Percentiles rank a stretch among this genome's conserved stretches.
Conservation (phyloP, 2,329 filamentous ascomycete genomes). For the Cadophora gregata region DNA sequence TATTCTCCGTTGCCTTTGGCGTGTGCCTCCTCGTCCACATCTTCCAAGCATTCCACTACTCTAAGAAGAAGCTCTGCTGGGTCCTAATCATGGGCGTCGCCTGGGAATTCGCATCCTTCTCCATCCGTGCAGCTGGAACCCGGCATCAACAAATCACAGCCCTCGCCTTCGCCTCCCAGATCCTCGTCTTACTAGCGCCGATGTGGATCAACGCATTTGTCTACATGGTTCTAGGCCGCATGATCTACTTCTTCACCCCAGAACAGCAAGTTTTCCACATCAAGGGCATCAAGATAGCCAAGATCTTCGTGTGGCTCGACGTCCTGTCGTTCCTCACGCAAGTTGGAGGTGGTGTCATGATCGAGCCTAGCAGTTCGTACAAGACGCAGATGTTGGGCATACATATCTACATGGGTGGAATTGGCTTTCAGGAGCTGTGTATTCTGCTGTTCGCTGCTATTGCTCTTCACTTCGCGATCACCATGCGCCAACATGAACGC, state of each 20-base stretch:
- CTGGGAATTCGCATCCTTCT: slow-evolving; percentile 52
- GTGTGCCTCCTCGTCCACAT: slow-evolving; percentile 43
- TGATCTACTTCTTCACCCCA: slow-evolving; percentile 47
- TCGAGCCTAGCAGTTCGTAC: slow-evolving; percentile 42
- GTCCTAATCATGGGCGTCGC: slow-evolving; percentile 51
- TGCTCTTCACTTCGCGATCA: slow-evolving; percentile 47
- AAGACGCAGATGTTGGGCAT: slow-evolving; percentile 45
- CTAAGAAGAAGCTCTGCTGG: slow-evolving; percentile 49
- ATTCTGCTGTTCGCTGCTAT: slow-evolving; percentile 54
- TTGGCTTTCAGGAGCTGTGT: slow-evolving; percentile 57
- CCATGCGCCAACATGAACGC: slow-evolving; percentile 46
- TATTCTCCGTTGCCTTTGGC: slow-evolving; percentile 47
- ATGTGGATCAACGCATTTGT: slow-evolving; percentile 45
- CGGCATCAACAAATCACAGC: slow-evolving; percentile 47
- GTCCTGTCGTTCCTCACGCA: slow-evolving; percentile 56
- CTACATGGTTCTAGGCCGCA: slow-evolving; percentile 45
- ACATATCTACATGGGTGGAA: slow-evolving; percentile 59
- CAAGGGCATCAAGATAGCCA: slow-evolving; percentile 48
- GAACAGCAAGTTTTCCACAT: slow-evolving; percentile 46
- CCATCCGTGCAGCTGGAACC: slow-evolving; percentile 49
- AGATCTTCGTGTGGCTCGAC: slow-evolving; percentile 55
- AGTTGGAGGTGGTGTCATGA: slow-evolving; percentile 47
- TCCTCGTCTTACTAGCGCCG: slow-evolving; percentile 50
- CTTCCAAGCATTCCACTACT: slow-evolving; percentile 46
- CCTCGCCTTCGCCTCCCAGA: slow-evolving; percentile 45